A percentile compares a stretch with the other conserved stretches of the same genome.
Conservation (phyloP, 1,284 basidiomycete species). For the Papiliotrema laurentii region DNA sequence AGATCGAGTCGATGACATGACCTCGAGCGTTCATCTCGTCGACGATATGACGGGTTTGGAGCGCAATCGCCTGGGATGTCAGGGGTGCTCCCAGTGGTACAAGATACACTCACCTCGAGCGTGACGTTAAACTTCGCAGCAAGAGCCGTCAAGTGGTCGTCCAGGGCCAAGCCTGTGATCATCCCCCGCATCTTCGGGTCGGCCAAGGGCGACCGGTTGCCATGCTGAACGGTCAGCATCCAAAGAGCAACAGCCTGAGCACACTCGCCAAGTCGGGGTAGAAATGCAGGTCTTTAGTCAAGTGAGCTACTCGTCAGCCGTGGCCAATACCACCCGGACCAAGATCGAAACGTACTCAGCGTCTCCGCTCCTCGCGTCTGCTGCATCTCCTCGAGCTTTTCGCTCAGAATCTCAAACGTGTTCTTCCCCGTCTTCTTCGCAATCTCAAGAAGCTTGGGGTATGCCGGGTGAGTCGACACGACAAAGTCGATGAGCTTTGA, state of each 20-base stretch:
- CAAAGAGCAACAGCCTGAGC: not conserved
- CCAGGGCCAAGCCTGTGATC: conserved; percentile 79
- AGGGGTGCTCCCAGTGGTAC: not conserved
- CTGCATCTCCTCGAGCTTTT: conserved; percentile 66
- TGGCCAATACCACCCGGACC: no score
- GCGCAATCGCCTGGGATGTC: conserved; percentile 65
- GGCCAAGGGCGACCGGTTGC: conserved; percentile 89
- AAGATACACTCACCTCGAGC: conserved; percentile 57
- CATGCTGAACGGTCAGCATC: conserved; percentile 7
- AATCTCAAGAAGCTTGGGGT: conserved; percentile 61
- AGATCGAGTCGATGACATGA: conserved; percentile 78
- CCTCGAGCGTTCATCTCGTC: conserved; percentile 84
- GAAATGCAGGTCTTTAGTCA: conserved; percentile 85
- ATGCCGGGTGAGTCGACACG: conserved; percentile 85
- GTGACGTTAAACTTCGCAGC: conserved; percentile 87
- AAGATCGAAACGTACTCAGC: conserved; percentile 54
- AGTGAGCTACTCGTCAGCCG: conserved; percentile 55
- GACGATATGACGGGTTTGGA: conserved; percentile 93
- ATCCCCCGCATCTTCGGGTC: conserved; percentile 90
- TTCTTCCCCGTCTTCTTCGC: conserved; percentile 50
- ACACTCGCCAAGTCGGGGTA: conserved; percentile 77
- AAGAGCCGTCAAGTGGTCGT: conserved; percentile 72
- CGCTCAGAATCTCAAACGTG: conserved; percentile 61
- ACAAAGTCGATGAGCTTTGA: conserved; percentile 85
- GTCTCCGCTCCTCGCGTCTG: conserved; percentile 58